phyloP scores from a whole-genome alignment of 2,329 filamentous ascomycete species.

The Phialocephala sp. region DNA sequence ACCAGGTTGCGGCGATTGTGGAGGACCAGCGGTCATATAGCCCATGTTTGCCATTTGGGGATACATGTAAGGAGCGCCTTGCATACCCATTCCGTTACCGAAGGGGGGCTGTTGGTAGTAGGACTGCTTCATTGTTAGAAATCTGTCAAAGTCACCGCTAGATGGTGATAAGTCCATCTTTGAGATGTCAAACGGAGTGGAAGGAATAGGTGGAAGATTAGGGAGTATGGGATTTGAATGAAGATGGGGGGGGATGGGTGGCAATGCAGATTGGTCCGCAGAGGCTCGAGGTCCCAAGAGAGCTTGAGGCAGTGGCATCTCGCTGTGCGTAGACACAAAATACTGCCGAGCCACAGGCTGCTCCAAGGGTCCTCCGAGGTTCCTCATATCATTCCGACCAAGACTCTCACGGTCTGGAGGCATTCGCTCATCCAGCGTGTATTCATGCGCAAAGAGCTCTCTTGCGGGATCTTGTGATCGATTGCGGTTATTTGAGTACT shows the following conservation, averaged over 20 bases:
- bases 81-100: conserved; percentile 52
- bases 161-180: conserved; percentile 69
- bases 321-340: conserved; percentile 26
- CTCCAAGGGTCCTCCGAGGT: conserved; percentile 30
- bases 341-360: conserved; percentile 29
- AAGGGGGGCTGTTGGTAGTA: conserved; percentile 59
- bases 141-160: conserved; percentile 71
- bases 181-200: conserved; percentile 39
- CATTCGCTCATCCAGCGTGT: conserved; percentile 30
- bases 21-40: conserved; percentile 53
- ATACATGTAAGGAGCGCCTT: conserved; percentile 47
- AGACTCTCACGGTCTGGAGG: conserved; percentile 31
- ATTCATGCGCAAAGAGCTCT: conserved; percentile 38
- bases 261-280: conserved; percentile 30
- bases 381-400: conserved; percentile 30
- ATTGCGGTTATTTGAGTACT: conserved; percentile 35
- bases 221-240: conserved; percentile 17
- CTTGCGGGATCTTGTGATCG: conserved; percentile 32
- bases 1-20: conserved; percentile 52
- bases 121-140: conserved; percentile 63
- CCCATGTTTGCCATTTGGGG: conserved; percentile 54
- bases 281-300: conserved; percentile 18
- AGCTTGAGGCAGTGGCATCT: conserved; percentile 25
- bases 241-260: conserved; percentile 37
- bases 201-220: conserved; percentile 37